These are phyloP conservation scores for Dissophora globulifera DNA, from an alignment of 192 early-diverging fungal species.

Conservation along the genomic window DNA sequence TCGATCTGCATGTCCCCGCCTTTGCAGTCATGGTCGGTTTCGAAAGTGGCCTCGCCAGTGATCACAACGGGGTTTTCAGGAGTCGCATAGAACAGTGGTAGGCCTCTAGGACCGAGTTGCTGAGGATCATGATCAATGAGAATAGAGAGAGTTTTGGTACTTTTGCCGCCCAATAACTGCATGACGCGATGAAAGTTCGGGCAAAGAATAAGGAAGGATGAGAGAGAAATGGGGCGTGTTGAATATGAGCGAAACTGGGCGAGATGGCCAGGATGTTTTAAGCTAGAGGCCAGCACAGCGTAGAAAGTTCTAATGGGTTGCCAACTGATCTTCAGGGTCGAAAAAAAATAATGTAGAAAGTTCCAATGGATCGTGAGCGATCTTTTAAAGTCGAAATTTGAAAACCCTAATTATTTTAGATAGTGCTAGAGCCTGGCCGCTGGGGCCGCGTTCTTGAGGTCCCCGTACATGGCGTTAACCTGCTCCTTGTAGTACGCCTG, in stretches of 20 bases:
- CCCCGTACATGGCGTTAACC: slow-evolving; percentile 77
- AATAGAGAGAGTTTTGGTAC: background rate
- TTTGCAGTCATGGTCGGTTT: background rate
- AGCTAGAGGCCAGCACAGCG: too few species aligned
- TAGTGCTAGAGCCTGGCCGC: slow-evolving; percentile 1
- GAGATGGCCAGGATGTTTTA: too few species aligned
- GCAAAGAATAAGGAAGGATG: too few species aligned
- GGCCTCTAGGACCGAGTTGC: background rate
- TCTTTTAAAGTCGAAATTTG: too few species aligned
- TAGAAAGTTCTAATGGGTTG: too few species aligned
- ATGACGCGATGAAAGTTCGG: too few species aligned
- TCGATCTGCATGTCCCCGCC: slow-evolving; percentile 1
- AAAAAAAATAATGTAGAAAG: too few species aligned
- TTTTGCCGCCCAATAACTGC: too few species aligned
- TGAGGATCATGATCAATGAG: background rate
- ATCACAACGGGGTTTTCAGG: background rate
- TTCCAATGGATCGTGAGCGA: too few species aligned
- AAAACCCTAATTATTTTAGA: too few species aligned
- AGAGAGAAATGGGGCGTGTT: too few species aligned
- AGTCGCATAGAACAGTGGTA: slow-evolving; percentile 1
- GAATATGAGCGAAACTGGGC: background rate
- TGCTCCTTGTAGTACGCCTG: slow-evolving; percentile 68
- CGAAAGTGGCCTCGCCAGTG: background rate
- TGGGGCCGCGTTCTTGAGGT: slow-evolving; percentile 3
- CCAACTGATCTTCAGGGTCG: too few species aligned